Conservation (phyloP, 2,329 filamentous ascomycete species). For the Colletotrichum cuscutae region DNA sequence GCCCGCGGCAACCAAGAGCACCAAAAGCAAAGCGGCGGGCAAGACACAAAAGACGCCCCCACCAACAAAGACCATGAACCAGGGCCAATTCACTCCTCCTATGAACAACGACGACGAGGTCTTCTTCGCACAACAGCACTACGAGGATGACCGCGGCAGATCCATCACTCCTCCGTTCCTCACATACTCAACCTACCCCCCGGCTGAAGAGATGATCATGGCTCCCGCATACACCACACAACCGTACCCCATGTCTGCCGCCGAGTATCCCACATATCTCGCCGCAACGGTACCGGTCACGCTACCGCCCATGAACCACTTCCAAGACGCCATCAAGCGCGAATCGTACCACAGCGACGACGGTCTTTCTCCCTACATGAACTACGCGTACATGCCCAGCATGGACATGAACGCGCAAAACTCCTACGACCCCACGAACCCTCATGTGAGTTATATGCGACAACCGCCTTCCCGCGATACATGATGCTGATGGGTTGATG, state of each 20-base stretch:
- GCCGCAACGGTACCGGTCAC: slow-evolving; percentile 66
- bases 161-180: slow-evolving; percentile 79
- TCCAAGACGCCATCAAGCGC: slow-evolving; percentile 74
- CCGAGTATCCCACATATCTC: slow-evolving; percentile 68
- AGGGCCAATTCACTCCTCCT: slow-evolving; percentile 70
- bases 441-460: slow-evolving; percentile 76
- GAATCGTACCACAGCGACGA: slow-evolving; percentile 68
- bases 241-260: slow-evolving; percentile 61
- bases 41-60: slow-evolving; percentile 47
- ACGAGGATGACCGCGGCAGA: slow-evolving; percentile 73
- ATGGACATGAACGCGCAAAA: slow-evolving; percentile 71
- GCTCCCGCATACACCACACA: slow-evolving; percentile 66
- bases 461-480: slow-evolving; percentile 52
- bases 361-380: slow-evolving; percentile 73
- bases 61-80: slow-evolving; percentile 52
- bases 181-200: slow-evolving; percentile 73
- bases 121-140: slow-evolving; percentile 63
- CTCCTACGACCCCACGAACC: slow-evolving; percentile 74
- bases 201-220: slow-evolving; percentile 72
- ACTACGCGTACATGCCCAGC: slow-evolving; percentile 72
- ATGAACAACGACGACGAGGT: slow-evolving; percentile 72
- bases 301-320: slow-evolving; percentile 73
- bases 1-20: slow-evolving; percentile 46
- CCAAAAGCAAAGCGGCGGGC: slow-evolving; percentile 53
- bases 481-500: slow-evolving; percentile 60